Evolutionary conservation across 495 filamentous ascomycete species (phyloP).

Genomic region (Cenococcum geophilum): DNA sequence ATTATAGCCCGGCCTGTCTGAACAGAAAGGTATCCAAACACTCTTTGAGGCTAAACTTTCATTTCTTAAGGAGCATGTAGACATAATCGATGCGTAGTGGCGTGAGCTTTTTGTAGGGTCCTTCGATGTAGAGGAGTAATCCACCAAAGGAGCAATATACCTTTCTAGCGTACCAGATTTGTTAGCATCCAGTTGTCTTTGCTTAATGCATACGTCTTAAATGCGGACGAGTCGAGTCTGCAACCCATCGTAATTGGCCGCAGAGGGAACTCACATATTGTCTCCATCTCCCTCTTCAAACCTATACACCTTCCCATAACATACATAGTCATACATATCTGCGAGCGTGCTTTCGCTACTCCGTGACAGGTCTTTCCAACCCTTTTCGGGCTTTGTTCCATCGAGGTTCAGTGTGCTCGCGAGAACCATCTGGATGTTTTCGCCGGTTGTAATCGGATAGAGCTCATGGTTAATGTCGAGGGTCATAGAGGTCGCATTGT

Average conservation of each 20-base stretch:
- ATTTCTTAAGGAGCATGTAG: conserved; percentile 91
- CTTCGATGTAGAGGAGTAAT: conserved; percentile 79
- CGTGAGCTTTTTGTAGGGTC: conserved; percentile 93
- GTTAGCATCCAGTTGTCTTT: conserved; percentile 18
- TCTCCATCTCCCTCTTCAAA: conserved; percentile 83
- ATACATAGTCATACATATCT: conserved; percentile 94
- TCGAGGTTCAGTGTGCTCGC: conserved; percentile 81
- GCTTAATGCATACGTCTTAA: no score
- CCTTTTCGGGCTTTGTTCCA: conserved; percentile 64
- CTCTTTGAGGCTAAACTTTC: conserved; percentile 18
- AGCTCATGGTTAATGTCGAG: conserved; percentile 95
- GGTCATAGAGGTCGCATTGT: conserved; percentile 64
- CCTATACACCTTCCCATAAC: conserved; percentile 94
- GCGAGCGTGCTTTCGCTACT: conserved; percentile 72
- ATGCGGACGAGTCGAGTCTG: no score
- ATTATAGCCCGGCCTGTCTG: no score
- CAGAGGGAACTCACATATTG: conserved; percentile 64
- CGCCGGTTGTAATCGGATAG: conserved; percentile 66
- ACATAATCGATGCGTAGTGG: conserved; percentile 83
- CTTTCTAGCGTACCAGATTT: conserved; percentile 52
- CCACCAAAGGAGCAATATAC: conserved; percentile 91
- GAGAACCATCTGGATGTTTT: conserved; percentile 69
- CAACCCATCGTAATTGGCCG: background rate
- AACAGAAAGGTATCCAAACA: no score
- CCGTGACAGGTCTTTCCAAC: conserved; percentile 68